Evolutionary conservation across 202 grass and related monocot species (phyloP).

Genomic region (Elaeis oleifera): DNA sequence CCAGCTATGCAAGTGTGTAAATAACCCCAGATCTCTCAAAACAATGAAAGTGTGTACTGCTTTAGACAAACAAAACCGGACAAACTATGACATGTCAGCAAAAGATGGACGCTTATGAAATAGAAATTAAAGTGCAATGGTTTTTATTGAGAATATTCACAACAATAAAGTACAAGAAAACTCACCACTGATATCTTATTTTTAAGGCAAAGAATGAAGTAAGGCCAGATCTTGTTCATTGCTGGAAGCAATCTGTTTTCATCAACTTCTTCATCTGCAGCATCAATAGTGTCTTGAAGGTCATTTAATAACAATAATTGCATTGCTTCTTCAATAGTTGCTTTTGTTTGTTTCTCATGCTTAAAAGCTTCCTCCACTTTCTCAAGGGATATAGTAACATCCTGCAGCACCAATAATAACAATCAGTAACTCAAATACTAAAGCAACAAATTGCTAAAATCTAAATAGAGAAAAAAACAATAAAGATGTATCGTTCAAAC

Average conservation of each 20-base stretch:
- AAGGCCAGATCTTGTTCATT: constrained; percentile 97
- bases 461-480: too few species aligned
- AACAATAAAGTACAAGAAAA: constrained; percentile 18
- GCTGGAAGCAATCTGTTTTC: constrained; percentile 89
- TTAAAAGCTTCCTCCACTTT: constrained; percentile 85
- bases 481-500: too few species aligned
- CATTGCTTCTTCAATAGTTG: constrained; percentile 54
- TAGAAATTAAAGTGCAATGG: neutral
- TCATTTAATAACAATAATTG: constrained; percentile 64
- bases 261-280: constrained; percentile 49
- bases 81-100: too few species aligned
- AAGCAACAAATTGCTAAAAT: too few species aligned
- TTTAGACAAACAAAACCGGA: too few species aligned
- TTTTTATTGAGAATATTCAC: constrained; percentile 1
- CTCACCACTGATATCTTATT: constrained; percentile 86
- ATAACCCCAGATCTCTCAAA: too few species aligned
- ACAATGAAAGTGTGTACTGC: too few species aligned
- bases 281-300: constrained; percentile 43
- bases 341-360: constrained; percentile 66
- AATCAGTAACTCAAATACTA: neutral
- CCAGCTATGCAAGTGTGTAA: too few species aligned
- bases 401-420: constrained; percentile 23
- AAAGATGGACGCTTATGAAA: too few species aligned
- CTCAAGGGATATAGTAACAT: constrained; percentile 49
- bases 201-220: constrained; percentile 76